phyloP scores from a whole-genome alignment of 306 rosid genomes.

The Fragaria nilgerrensis region DNA sequence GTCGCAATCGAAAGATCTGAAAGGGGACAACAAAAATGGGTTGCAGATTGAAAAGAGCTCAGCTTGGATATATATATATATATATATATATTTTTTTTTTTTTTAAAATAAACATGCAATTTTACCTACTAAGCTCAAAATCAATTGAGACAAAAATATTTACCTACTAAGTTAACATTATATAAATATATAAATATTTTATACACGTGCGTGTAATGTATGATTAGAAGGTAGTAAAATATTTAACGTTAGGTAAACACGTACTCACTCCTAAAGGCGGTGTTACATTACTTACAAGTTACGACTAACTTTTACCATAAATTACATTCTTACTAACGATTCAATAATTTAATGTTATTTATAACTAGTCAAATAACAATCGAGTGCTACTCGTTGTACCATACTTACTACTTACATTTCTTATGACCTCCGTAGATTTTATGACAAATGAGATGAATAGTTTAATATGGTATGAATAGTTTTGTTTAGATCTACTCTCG shows the following conservation, averaged over 20 bases:
- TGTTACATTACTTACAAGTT: neutral
- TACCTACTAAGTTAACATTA: too few relatives aligned
- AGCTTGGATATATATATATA: too few relatives aligned
- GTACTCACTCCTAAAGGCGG: neutral
- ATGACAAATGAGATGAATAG: neutral
- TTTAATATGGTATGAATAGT: neutral
- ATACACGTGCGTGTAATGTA: too few relatives aligned
- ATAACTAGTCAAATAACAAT: neutral
- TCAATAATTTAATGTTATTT: neutral
- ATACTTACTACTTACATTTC: neutral
- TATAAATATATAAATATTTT: too few relatives aligned
- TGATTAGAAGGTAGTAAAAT: neutral
- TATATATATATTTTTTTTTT: too few relatives aligned
- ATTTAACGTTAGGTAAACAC: conserved; percentile 14
- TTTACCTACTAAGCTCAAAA: too few relatives aligned
- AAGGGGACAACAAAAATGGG: too few relatives aligned
- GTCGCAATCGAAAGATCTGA: too few relatives aligned
- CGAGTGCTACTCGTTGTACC: neutral
- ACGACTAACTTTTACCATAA: conserved; percentile 14
- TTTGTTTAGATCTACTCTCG: neutral
- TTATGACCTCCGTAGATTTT: neutral
- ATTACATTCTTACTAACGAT: conserved; percentile 7
- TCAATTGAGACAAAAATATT: too few relatives aligned
- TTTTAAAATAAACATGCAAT: too few relatives aligned
- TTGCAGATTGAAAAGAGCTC: too few relatives aligned